phyloP scores from a whole-genome alignment of 148 eudicot species.

The Fagopyrum esculentum region DNA sequence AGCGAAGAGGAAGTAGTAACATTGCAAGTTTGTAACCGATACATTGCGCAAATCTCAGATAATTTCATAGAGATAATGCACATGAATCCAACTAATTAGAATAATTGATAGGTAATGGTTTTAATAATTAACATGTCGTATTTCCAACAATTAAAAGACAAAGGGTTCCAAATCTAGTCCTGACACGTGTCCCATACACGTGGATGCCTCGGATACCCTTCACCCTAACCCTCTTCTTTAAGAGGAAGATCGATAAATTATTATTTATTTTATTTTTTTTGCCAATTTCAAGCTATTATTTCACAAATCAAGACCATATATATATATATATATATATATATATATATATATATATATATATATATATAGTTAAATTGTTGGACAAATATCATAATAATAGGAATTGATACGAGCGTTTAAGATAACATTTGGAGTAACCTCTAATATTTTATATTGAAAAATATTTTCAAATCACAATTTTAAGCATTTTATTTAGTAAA shows the following conservation, averaged over 20 bases:
- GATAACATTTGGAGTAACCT: too few relatives aligned
- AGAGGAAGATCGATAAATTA: not conserved
- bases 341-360: too few relatives aligned
- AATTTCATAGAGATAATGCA: not conserved
- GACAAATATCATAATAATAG: too few relatives aligned
- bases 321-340: too few relatives aligned
- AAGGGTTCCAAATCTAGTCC: not conserved
- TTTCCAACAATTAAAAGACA: not conserved
- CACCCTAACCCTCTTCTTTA: not conserved
- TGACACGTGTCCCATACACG: slow-evolving; percentile 1
- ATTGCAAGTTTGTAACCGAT: too few relatives aligned
- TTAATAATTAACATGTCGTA: not conserved
- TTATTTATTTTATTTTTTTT: not conserved
- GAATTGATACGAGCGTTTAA: too few relatives aligned
- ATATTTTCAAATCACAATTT: too few relatives aligned
- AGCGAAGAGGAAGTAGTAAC: too few relatives aligned
- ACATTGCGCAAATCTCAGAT: too few relatives aligned
- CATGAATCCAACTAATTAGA: not conserved
- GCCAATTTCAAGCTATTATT: not conserved
- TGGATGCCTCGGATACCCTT: slow-evolving; percentile 10
- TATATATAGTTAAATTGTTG: too few relatives aligned
- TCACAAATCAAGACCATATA: not conserved
- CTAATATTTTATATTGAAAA: too few relatives aligned
- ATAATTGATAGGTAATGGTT: not conserved
- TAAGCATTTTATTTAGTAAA: too few relatives aligned